Conservation (phyloP, 768 basidiomycete species). For the Agaricus sinodeliciosus region DNA sequence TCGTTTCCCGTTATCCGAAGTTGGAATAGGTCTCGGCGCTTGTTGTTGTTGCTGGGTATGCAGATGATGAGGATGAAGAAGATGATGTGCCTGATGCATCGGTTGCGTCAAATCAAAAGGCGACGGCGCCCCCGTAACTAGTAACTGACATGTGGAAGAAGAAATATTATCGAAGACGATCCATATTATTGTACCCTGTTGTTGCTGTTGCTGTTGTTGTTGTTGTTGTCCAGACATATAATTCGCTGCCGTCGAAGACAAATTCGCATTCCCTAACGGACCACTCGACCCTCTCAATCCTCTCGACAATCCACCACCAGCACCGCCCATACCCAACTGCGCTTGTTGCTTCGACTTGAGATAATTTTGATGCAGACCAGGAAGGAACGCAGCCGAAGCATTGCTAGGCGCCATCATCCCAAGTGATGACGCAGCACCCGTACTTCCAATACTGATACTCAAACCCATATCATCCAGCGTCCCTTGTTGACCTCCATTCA, state of each 20-base stretch:
- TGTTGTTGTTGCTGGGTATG: constrained; percentile 8
- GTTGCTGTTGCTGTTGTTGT: constrained; percentile 15
- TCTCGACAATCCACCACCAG: constrained; percentile 21
- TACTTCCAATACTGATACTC: constrained; percentile 31
- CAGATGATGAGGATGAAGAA: too few species aligned
- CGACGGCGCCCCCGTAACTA: constrained; percentile 32
- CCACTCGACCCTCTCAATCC: constrained; percentile 27
- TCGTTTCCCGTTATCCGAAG: constrained; percentile 3
- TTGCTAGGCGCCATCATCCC: constrained; percentile 61
- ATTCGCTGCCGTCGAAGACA: constrained; percentile 19
- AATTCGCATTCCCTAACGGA: constrained; percentile 15
- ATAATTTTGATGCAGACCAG: constrained; percentile 63
- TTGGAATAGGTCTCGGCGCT: constrained; percentile 23
- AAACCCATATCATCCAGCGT: constrained; percentile 25
- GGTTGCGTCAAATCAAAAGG: constrained; percentile 41
- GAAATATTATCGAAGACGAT: constrained; percentile 24
- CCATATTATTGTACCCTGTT: constrained; percentile 13
- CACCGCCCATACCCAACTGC: constrained; percentile 18
- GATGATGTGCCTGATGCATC: constrained; percentile 22
- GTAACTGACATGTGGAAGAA: constrained; percentile 26
- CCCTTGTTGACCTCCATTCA: constrained; percentile 12
- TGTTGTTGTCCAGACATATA: constrained; percentile 20
- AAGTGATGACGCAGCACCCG: constrained; percentile 18
- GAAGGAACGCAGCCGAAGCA: constrained; percentile 78
- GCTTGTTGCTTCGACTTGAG: constrained; percentile 40